phyloP scores from a whole-genome alignment of 306 rosid species.

The Heteromeles arbutifolia region DNA sequence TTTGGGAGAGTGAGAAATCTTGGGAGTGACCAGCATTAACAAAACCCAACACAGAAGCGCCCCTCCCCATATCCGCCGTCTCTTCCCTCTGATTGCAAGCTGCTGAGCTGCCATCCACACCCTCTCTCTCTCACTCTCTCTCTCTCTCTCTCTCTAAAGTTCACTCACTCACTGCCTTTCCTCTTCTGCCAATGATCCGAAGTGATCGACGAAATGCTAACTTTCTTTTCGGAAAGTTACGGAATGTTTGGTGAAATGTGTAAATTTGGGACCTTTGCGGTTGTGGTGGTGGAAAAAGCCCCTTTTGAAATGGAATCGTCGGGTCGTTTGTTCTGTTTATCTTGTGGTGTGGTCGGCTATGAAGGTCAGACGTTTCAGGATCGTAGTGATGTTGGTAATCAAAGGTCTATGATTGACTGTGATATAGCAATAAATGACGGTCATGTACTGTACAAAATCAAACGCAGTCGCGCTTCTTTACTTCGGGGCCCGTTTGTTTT shows the following conservation, averaged over 20 bases:
- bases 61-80: constrained; percentile 27
- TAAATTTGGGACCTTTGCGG: background rate
- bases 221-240: background rate
- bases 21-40: constrained; percentile 38
- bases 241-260: background rate
- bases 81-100: constrained; percentile 27
- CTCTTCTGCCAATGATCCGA: background rate
- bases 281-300: background rate
- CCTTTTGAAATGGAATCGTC: background rate
- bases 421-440: background rate
- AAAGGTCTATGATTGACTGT: background rate
- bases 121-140: constrained; percentile 13
- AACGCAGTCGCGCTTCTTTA: background rate
- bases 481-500: background rate
- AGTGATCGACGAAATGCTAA: background rate
- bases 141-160: background rate
- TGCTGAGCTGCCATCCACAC: constrained; percentile 36
- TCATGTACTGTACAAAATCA: background rate
- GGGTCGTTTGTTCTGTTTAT: background rate
- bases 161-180: background rate
- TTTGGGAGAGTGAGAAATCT: constrained; percentile 43
- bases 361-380: background rate
- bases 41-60: constrained; percentile 32
- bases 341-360: background rate
- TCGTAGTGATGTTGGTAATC: background rate